These are phyloP conservation scores for Rhodotorula sp. DNA, from an alignment of 1,284 basidiomycete species.

Conservation along the genomic window DNA sequence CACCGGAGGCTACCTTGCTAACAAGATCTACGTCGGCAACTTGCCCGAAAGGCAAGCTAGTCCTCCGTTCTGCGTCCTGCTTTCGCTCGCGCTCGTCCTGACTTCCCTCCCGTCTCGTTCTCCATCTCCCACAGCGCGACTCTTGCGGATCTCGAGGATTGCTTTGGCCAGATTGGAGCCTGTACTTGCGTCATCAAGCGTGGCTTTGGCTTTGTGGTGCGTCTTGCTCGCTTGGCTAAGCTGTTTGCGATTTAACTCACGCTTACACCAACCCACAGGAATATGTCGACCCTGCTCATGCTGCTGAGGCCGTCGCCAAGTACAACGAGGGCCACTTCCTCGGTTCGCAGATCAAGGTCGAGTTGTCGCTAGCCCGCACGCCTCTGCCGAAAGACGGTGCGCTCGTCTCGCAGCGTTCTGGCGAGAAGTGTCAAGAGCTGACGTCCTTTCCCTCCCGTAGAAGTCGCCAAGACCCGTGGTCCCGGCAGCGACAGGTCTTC, in stretches of 20 bases:
- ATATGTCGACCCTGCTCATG: conserved; percentile 33
- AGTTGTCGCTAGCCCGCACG: conserved; percentile 39
- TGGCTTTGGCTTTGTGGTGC: conserved; percentile 45
- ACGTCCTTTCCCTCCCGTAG: background rate
- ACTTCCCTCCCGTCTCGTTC: too few species aligned
- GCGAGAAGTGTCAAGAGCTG: background rate
- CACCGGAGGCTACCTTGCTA: conserved; percentile 32
- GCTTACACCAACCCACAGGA: conserved; percentile 28
- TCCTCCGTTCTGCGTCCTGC: background rate
- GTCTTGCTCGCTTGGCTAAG: background rate
- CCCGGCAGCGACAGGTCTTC: conserved; percentile 34
- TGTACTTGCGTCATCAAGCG: conserved; percentile 41
- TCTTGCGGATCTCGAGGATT: conserved; percentile 41
- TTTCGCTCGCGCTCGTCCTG: background rate
- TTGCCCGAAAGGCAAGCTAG: conserved; percentile 35
- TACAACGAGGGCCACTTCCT: conserved; percentile 45
- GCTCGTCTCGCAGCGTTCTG: too few species aligned
- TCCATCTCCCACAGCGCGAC: conserved; percentile 26
- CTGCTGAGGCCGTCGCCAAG: conserved; percentile 42
- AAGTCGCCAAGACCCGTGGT: conserved; percentile 5
- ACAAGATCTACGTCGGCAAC: conserved; percentile 44
- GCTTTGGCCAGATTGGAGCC: conserved; percentile 44
- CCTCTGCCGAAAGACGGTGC: conserved; percentile 12
- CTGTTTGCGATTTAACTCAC: background rate
- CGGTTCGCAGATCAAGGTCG: conserved; percentile 43